Evolutionary conservation across 2,329 filamentous ascomycete species (phyloP).

Genomic region (Alternaria metachromatica): DNA sequence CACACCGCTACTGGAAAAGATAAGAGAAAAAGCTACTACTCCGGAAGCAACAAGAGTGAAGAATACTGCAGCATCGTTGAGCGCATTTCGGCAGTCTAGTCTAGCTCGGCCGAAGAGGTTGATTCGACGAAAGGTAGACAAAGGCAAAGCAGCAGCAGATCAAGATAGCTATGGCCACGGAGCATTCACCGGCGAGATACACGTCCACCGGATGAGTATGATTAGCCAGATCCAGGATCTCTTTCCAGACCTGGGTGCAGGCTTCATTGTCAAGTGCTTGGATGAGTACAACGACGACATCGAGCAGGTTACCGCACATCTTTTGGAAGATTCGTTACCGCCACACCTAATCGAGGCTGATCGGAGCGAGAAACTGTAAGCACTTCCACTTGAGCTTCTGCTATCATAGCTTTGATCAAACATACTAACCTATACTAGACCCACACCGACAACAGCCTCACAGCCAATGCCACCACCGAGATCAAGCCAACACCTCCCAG

Average conservation of each 20-base stretch:
- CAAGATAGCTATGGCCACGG: conserved; percentile 46
- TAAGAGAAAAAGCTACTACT: conserved; percentile 62
- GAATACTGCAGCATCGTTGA: conserved; percentile 67
- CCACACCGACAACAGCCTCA: conserved; percentile 13
- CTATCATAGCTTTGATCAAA: neutral
- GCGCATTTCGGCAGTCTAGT: conserved; percentile 62
- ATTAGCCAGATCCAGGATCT: conserved; percentile 92
- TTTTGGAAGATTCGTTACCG: conserved; percentile 80
- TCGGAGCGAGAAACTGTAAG: conserved; percentile 67
- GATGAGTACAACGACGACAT: conserved; percentile 79
- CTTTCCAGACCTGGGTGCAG: conserved; percentile 85
- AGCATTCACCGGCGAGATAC: conserved; percentile 58
- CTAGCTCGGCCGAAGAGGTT: conserved; percentile 60
- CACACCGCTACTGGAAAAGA: conserved; percentile 74
- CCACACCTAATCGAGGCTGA: conserved; percentile 69
- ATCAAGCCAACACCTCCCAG: conserved; percentile 62
- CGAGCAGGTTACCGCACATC: conserved; percentile 79
- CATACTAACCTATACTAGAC: conserved; percentile 28
- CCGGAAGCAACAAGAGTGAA: conserved; percentile 62
- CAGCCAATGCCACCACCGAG: conserved; percentile 61
- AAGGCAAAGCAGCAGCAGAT: conserved; percentile 65
- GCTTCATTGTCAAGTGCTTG: conserved; percentile 78
- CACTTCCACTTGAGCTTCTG: neutral
- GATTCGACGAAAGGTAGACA: conserved; percentile 65
- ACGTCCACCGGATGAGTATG: conserved; percentile 82